A percentile compares a stretch with the other conserved stretches of the same genome.
These are phyloP conservation scores for Claviceps cyperi DNA, from an alignment of 2,329 filamentous ascomycete genomes.

Conservation along the genomic window DNA sequence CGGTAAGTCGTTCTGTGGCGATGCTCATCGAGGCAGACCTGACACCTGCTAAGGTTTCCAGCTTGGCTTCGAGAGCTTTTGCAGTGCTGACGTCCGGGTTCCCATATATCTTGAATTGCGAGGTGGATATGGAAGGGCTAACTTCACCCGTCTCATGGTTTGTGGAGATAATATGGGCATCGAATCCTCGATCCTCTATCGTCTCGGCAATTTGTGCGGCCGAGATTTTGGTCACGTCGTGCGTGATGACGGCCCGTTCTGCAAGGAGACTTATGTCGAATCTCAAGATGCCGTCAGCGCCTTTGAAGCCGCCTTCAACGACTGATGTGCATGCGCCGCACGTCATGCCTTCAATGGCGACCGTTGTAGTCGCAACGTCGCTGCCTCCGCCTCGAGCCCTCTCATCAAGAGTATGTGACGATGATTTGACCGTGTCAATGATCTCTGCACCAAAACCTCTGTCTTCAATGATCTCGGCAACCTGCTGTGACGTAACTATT, in stretches of 20 bases:
- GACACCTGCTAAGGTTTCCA: slow-evolving; percentile 56
- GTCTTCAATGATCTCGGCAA: slow-evolving; percentile 48
- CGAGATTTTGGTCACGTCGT: slow-evolving; percentile 58
- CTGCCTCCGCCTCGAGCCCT: slow-evolving; percentile 17
- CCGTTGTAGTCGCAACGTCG: slow-evolving; percentile 56
- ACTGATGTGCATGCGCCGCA: slow-evolving; percentile 93
- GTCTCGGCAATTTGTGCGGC: slow-evolving; percentile 63
- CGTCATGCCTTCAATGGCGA: slow-evolving; percentile 92
- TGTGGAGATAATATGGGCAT: slow-evolving; percentile 68
- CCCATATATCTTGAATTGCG: slow-evolving; percentile 78
- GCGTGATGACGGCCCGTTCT: slow-evolving; percentile 77
- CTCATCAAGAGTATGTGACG: slow-evolving; percentile 10
- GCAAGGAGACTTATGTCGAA: slow-evolving; percentile 94
- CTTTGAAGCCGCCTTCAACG: slow-evolving; percentile 68
- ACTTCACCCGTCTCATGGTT: slow-evolving; percentile 43
- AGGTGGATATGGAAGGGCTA: slow-evolving; percentile 40
- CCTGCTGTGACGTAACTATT: slow-evolving; percentile 35
- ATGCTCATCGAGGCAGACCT: slow-evolving; percentile 60
- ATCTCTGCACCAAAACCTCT: slow-evolving; percentile 71
- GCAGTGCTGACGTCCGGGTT: slow-evolving; percentile 58
- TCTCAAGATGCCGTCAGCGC: slow-evolving; percentile 61
- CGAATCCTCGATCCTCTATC: slow-evolving; percentile 84
- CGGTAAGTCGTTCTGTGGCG: slow-evolving; percentile 55
- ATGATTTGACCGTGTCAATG: slow-evolving; percentile 50
- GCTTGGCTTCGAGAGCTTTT: slow-evolving; percentile 50